Conservation (phyloP, 306 rosid species). For the Cucumis hystrix region DNA sequence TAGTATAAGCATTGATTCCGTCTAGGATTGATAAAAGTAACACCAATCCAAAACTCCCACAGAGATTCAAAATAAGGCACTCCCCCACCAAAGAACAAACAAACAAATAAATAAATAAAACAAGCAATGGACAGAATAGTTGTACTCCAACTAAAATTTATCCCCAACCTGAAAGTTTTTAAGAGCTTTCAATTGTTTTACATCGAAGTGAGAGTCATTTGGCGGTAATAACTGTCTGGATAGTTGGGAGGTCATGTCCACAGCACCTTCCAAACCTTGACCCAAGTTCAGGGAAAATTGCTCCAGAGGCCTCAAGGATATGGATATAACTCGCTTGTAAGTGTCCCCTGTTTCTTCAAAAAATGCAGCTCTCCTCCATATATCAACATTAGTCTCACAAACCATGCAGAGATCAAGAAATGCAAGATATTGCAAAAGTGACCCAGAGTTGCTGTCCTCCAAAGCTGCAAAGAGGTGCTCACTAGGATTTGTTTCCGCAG, state of each 20-base stretch:
- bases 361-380: constrained; percentile 94
- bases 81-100: background rate
- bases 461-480: constrained; percentile 83
- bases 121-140: background rate
- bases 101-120: background rate
- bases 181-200: constrained; percentile 39
- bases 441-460: constrained; percentile 70
- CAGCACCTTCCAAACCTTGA: constrained; percentile 46
- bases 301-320: constrained; percentile 77
- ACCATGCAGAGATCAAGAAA: constrained; percentile 94
- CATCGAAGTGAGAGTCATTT: constrained; percentile 36
- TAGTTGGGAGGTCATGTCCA: constrained; percentile 38
- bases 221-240: constrained; percentile 64
- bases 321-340: constrained; percentile 66
- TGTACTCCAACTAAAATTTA: background rate
- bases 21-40: background rate
- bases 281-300: constrained; percentile 50
- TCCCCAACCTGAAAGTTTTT: constrained; percentile 57
- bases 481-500: constrained; percentile 93
- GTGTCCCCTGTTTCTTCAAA: constrained; percentile 92
- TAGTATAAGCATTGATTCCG: background rate
- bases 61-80: background rate
- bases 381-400: constrained; percentile 81
- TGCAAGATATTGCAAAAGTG: constrained; percentile 86
- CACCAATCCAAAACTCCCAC: background rate